Conservation (phyloP, 495 filamentous ascomycete genomes). For the Penicillium bovifimosum region DNA sequence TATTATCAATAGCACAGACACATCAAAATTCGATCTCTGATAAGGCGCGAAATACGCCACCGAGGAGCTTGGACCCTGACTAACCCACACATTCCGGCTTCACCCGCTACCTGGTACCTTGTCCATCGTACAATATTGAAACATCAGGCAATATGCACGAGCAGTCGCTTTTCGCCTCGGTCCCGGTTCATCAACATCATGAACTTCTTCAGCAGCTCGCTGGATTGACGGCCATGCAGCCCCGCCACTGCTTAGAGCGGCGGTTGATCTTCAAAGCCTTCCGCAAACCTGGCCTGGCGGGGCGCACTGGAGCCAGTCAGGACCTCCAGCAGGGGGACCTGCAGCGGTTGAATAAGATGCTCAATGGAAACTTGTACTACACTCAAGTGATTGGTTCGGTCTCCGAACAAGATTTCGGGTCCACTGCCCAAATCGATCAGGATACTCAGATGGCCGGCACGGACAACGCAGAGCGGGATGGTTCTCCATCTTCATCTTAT, state of each 20-base stretch:
- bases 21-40: conserved; percentile 12
- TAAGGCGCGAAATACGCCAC: conserved; percentile 12
- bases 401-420: conserved; percentile 30
- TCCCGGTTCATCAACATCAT: conserved; percentile 41
- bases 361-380: conserved; percentile 48
- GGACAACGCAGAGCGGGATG: conserved; percentile 10
- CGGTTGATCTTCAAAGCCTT: conserved; percentile 63
- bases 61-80: conserved; percentile 23
- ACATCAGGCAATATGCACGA: conserved; percentile 36
- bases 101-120: conserved; percentile 11
- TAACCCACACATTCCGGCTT: conserved; percentile 23
- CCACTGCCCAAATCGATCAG: conserved; percentile 12
- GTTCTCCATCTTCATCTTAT: conserved; percentile 14
- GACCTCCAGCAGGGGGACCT: conserved; percentile 38
- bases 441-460: conserved; percentile 33
- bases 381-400: conserved; percentile 44
- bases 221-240: conserved; percentile 63
- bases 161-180: conserved; percentile 45
- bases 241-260: conserved; percentile 52
- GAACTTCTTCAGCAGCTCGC: conserved; percentile 64
- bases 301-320: conserved; percentile 40
- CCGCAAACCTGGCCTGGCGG: conserved; percentile 38
- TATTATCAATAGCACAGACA: conserved; percentile 10
- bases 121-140: no score
- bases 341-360: conserved; percentile 43